Base-by-base conservation (phyloP, 768 basidiomycete species). In the Panus rudis region DNA sequence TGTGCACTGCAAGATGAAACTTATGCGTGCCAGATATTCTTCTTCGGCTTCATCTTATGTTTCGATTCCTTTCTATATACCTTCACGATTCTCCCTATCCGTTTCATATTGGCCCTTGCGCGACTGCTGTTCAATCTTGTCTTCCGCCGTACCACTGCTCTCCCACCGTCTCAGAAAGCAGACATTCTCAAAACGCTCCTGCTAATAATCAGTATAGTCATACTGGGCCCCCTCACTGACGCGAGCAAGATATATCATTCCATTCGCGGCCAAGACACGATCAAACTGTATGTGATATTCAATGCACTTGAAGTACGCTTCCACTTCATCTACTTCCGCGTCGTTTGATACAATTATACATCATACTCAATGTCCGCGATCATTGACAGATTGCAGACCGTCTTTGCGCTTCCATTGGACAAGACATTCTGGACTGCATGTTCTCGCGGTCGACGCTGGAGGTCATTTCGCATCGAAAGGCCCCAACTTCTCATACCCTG, bases 271-370 rank as follows among this genome's bases (percentile, higher is more conserved):
- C 96, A 98, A 63, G 96, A 99, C 53, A 96, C 92, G 2, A 94
- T 99, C 68, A 99, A 98, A 67, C 65, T 99, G 38, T 98, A 98
- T 67, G 96, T 99, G 47, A 94, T 99, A 39, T 99, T 97, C 67
- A 98, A 97, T 62, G 93, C 92, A 10, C 73, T 99, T 6, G 96
- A 99, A 76, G 94, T 94, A 62, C 45, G 80, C 60, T 26, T 12
- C 39, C 32, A 14, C 17, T 8, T 21, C 14, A 12, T 23, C 12
- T 26, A 1, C 13, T 40, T 24, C 24, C 39, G n/a, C 4, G 8
- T 14, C 35, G 11, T n/a, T 20, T n/a, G 14, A 20, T 35, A 20
- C 20, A 17, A 16, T 34, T 21, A 42, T n/a, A n/a, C n/a, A n/a
- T n/a, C n/a, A n/a, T n/a, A n/a, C n/a, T n/a, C 16, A 16, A 17